phyloP scores from a whole-genome alignment of 345 rosid genomes.

The Syzygium grande region DNA sequence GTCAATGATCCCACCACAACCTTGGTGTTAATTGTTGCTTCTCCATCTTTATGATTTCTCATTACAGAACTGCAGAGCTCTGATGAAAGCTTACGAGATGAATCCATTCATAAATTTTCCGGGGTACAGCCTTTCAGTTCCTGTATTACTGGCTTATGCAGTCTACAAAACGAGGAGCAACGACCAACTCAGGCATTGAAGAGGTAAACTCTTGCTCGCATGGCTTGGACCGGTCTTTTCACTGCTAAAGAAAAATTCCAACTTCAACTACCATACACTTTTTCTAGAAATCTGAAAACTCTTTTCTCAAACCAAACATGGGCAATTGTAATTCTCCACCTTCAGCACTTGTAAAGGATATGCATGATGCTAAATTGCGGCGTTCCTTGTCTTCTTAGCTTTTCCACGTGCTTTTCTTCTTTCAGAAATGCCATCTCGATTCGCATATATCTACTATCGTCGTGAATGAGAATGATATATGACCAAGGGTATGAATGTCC shows the following conservation, averaged over 20 bases:
- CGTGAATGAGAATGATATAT: neutral
- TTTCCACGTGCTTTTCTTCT: neutral
- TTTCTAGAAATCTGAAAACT: neutral
- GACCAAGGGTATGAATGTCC: neutral
- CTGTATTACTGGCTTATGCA: constrained; percentile 45
- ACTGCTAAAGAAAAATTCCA: neutral
- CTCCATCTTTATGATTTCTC: neutral
- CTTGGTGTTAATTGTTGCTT: neutral
- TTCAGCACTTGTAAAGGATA: neutral
- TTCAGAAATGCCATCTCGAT: neutral
- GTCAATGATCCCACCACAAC: neutral
- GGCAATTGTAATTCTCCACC: neutral
- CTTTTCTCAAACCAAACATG: neutral
- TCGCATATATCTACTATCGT: neutral
- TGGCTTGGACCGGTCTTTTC: neutral
- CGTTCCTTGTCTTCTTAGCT: neutral
- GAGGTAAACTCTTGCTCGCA: neutral
- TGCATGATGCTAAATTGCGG: neutral
- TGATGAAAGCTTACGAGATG: constrained; percentile 87
- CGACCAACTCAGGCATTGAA: neutral
- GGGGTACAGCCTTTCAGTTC: constrained; percentile 55
- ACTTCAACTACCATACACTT: neutral
- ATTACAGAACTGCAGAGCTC: constrained; percentile 64
- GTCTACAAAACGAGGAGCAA: constrained; percentile 36
- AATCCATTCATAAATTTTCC: constrained; percentile 70